Percentiles rank a stretch among this genome's conserved stretches.
Conservation (phyloP, 2,329 filamentous ascomycete genomes). For the Pezicula neosporulosa region DNA sequence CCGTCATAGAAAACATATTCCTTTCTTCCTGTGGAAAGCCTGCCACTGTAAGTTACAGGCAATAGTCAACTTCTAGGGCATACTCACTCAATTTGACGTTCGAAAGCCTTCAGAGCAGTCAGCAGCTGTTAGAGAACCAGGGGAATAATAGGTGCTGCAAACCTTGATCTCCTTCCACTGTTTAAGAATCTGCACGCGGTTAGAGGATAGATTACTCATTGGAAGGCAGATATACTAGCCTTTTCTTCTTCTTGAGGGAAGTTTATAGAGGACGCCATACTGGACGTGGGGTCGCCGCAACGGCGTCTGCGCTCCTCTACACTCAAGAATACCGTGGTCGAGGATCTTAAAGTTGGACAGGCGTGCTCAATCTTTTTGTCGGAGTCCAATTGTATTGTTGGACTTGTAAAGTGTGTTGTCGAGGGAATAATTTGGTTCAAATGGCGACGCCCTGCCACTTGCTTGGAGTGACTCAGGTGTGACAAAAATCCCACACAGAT, state of each 20-base stretch:
- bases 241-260: conserved; percentile 90
- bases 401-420: too few relatives aligned
- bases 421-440: too few relatives aligned
- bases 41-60: conserved; percentile 1
- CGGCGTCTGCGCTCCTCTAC: neutral
- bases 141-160: conserved; percentile 32
- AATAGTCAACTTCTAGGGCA: neutral
- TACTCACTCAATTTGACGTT: conserved; percentile 1
- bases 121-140: neutral
- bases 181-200: conserved; percentile 51
- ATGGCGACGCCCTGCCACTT: too few relatives aligned
- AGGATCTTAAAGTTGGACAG: neutral
- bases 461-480: too few relatives aligned
- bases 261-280: conserved; percentile 71
- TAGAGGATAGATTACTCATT: too few relatives aligned
- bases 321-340: too few relatives aligned
- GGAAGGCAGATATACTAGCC: conserved; percentile 19
- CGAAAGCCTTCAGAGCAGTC: conserved; percentile 36
- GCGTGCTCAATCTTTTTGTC: neutral
- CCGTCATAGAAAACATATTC: conserved; percentile 96
- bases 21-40: conserved; percentile 42
- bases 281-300: conserved; percentile 7
- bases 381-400: neutral
- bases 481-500: too few relatives aligned
- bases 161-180: conserved; percentile 91